Evolutionary conservation across 305 asterid genomes (phyloP).

Genomic region (Ilex paraguariensis): DNA sequence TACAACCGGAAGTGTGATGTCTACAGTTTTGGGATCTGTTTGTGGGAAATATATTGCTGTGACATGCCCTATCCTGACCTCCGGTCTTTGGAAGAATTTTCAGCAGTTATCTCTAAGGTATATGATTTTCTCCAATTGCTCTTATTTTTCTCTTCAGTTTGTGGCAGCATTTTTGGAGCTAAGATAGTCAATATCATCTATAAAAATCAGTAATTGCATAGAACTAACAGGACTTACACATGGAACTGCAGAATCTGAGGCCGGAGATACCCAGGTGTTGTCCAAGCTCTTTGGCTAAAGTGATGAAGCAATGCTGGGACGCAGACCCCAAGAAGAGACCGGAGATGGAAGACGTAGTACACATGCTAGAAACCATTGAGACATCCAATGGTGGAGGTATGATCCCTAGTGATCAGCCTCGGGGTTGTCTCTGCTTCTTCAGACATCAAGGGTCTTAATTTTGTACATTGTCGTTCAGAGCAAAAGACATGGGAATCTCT

Average conservation of each 20-base stretch:
- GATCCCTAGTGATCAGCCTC: constrained; percentile 79
- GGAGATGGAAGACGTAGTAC: constrained; percentile 81
- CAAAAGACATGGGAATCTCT: too few species aligned
- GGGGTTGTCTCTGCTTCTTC: constrained; percentile 62
- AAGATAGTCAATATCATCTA: too few species aligned
- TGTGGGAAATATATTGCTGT: constrained; percentile 37
- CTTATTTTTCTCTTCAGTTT: too few species aligned
- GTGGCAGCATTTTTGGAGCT: too few species aligned
- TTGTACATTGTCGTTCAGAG: too few species aligned
- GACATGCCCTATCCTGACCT: constrained; percentile 17
- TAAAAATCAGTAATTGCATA: too few species aligned
- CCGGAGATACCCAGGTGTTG: constrained; percentile 86
- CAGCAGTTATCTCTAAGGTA: constrained; percentile 42
- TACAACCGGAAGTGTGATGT: constrained; percentile 38
- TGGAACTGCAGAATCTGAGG: constrained; percentile 54
- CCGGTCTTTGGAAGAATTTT: constrained; percentile 35
- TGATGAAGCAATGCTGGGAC: constrained; percentile 86
- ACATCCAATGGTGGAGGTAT: constrained; percentile 83
- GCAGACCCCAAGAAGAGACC: constrained; percentile 79
- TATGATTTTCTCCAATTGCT: too few species aligned
- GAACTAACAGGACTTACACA: too few species aligned
- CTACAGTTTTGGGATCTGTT: constrained; percentile 38
- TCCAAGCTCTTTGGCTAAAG: constrained; percentile 15
- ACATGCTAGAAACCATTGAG: constrained; percentile 67
- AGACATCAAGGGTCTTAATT: constrained; percentile 27